Percentiles rank a stretch among this genome's conserved stretches.
Conservation (phyloP, 495 filamentous ascomycete species). For the Xylaria flabelliformis region DNA sequence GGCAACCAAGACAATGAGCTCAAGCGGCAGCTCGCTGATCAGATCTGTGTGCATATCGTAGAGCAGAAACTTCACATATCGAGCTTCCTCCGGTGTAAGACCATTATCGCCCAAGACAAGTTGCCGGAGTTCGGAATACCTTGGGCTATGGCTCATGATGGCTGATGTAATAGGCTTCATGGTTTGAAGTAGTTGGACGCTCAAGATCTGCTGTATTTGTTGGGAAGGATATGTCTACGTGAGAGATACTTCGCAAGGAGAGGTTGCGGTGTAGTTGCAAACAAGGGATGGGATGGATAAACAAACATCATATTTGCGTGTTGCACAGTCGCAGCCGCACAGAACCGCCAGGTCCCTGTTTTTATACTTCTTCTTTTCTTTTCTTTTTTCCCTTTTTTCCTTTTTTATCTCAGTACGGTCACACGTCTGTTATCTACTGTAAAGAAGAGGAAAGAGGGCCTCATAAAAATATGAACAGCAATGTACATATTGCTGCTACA, state of each 20-base stretch:
- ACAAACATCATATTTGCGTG: background rate
- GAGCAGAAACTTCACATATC: conserved; percentile 38
- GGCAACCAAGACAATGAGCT: conserved; percentile 41
- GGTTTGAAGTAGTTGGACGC: background rate
- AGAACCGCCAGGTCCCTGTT: background rate
- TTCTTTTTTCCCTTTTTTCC: too few species aligned
- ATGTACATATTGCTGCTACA: background rate
- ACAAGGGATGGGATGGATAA: too few species aligned
- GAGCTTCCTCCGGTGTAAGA: conserved; percentile 34
- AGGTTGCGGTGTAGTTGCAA: background rate
- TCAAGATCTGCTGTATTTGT: background rate
- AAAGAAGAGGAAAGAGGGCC: too few species aligned
- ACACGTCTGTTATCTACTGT: too few species aligned
- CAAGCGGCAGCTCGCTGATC: conserved; percentile 40
- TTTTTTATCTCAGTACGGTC: too few species aligned
- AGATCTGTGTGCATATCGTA: conserved; percentile 34
- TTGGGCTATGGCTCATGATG: conserved; percentile 4
- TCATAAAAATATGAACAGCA: background rate
- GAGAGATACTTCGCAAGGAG: background rate
- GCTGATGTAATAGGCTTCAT: background rate
- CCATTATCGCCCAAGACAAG: conserved; percentile 8
- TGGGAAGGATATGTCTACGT: background rate
- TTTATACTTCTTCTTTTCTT: too few species aligned
- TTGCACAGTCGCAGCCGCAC: background rate
- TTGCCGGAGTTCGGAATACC: conserved; percentile 4